Percentiles rank a stretch among this genome's conserved stretches.
Conservation (phyloP, 495 filamentous ascomycete species). For the Hapsidospora chrysogenum region DNA sequence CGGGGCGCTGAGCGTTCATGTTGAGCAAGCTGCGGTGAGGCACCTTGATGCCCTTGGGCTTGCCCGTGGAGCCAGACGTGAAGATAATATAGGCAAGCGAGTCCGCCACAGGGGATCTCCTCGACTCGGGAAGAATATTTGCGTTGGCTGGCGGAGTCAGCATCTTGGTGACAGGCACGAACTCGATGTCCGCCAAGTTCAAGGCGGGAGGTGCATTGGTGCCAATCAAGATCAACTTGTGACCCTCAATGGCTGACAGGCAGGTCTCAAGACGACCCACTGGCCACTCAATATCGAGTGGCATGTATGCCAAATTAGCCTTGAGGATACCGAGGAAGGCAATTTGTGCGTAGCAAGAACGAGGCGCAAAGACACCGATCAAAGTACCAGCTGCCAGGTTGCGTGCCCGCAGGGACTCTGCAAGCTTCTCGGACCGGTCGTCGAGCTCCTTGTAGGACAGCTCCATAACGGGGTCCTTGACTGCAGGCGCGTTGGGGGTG, state of each 20-base stretch:
- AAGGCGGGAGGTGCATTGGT: background rate
- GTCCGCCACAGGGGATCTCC: constrained; percentile 3
- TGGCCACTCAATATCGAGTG: constrained; percentile 3
- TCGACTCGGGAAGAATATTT: too few species aligned
- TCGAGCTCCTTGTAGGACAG: constrained; percentile 6
- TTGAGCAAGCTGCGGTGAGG: constrained; percentile 3
- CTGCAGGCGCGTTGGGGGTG: constrained; percentile 1
- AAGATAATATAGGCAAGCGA: constrained; percentile 4
- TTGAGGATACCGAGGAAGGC: constrained; percentile 6
- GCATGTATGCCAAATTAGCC: constrained; percentile 5
- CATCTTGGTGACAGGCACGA: constrained; percentile 2
- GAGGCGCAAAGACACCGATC: constrained; percentile 4
- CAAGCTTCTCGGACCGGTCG: constrained; percentile 3
- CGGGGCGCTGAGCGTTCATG: background rate
- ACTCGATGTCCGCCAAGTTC: constrained; percentile 3
- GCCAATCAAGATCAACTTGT: constrained; percentile 1
- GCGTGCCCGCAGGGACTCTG: constrained; percentile 1
- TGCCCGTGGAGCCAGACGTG: constrained; percentile 1
- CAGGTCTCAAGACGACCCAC: constrained; percentile 2
- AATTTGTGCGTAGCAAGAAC: constrained; percentile 4
- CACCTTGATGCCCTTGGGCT: constrained; percentile 3
- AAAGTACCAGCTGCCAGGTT: constrained; percentile 4
- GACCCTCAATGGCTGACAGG: constrained; percentile 1
- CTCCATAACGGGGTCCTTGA: constrained; percentile 2
- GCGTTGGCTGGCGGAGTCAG: too few species aligned